These are phyloP conservation scores for Panellus pusillus DNA, from an alignment of 768 basidiomycete species.

Conservation along the genomic window DNA sequence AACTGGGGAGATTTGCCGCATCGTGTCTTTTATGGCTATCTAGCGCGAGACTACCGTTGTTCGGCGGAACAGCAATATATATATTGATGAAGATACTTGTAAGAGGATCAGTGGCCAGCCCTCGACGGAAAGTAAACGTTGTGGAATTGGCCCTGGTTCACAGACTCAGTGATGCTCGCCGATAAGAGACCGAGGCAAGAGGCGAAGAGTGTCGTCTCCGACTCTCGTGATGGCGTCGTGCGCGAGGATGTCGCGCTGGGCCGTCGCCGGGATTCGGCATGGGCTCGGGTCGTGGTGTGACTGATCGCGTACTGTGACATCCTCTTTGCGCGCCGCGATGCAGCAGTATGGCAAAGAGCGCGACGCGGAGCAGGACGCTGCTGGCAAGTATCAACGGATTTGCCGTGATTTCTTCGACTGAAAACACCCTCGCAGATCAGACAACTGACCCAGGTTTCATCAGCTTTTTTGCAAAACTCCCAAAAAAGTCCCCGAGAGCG, in stretches of 20 bases:
- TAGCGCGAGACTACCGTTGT: constrained; percentile 11
- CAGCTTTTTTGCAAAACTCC: constrained; percentile 62
- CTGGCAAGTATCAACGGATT: neutral
- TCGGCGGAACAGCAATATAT: constrained; percentile 2
- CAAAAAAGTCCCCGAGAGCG: constrained; percentile 71
- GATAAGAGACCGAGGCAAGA: constrained; percentile 2
- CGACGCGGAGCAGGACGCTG: constrained; percentile 37
- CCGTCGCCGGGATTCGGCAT: constrained; percentile 16
- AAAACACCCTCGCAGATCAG: constrained; percentile 42
- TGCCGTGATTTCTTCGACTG: neutral
- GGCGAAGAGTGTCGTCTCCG: neutral
- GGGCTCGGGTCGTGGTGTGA: neutral
- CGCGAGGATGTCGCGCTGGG: constrained; percentile 9
- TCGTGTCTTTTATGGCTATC: constrained; percentile 19
- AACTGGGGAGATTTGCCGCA: neutral
- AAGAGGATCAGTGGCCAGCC: too few relatives aligned
- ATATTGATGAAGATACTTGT: constrained; percentile 16
- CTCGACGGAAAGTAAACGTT: constrained; percentile 24
- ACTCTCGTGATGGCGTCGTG: constrained; percentile 1
- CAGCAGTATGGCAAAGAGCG: constrained; percentile 50
- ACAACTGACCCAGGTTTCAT: constrained; percentile 79
- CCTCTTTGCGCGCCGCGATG: constrained; percentile 1
- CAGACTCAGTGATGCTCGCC: constrained; percentile 1
- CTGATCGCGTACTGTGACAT: neutral
- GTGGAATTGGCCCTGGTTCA: constrained; percentile 16